Evolutionary conservation across 2,329 filamentous ascomycete species (phyloP), one percentile per base, ranked within the genome.

Genomic region (Neonectria magnoliae): DNA sequence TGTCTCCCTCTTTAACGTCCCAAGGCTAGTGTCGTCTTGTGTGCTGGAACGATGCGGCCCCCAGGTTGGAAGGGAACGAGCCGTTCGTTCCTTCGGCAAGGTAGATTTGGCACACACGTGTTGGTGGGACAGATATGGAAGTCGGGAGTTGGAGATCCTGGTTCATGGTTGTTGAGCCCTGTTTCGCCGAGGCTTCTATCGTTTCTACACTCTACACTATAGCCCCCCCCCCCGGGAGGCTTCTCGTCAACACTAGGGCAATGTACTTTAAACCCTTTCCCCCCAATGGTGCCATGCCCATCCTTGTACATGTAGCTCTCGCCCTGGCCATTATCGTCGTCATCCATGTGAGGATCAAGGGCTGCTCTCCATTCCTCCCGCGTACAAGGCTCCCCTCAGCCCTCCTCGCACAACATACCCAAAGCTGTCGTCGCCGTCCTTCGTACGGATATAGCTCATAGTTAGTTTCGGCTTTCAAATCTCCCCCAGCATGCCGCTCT

Each of bases 401-500:
- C 65, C 62, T 62, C 62, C 8, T 25, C 38, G 20, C 53, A 56
- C 55, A 27, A 48, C 14, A 44, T 42, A 20, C 47, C 47, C 47
- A 31, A 51, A 51, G 27, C 10, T 16, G 16, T 33, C 45, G 6
- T 33, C 51, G 25, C 33, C 25, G 38, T 31, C 38, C 38, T 18
- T 42, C n/a, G n/a, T 42, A 20, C 8, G n/a, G n/a, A 20, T 11
- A 18, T 42, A 20, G 27, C 36, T 58, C 50, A 45, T 44, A 42
- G 41, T 42, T 22, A 27, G 44, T 62, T 36, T 33, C 27, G 57
- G 31, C 33, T 51, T 41, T 75, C 58, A 81, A 58, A 73, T 69
- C 50, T 84, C 83, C 25, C 94, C 94, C 68, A 98, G 81, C 71
- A 97, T 90, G 2, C 95, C 95, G 73, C 92, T 96, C 80, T 97